phyloP scores from a whole-genome alignment of 371 early-diverging fungal species.

The Blakeslea trispora region DNA sequence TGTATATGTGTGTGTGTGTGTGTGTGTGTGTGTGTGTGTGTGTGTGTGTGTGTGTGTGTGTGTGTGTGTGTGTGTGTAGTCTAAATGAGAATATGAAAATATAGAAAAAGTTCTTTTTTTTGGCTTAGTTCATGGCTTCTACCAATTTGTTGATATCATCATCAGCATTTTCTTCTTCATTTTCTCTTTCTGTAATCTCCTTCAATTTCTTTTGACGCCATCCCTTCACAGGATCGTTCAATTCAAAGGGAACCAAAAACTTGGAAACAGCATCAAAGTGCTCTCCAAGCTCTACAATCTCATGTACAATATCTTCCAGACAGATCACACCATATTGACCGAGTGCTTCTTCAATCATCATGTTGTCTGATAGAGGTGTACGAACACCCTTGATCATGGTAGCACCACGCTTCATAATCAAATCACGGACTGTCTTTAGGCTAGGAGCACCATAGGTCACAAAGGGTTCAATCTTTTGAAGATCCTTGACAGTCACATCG shows the following conservation, averaged over 20 bases:
- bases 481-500: constrained; percentile 93
- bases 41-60: too few relatives aligned
- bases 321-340: constrained; percentile 96
- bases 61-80: too few relatives aligned
- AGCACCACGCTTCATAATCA: constrained; percentile 99
- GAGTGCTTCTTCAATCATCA: constrained; percentile 91
- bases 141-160: constrained; percentile 94
- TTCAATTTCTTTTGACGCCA: constrained; percentile 93
- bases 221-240: constrained; percentile 96
- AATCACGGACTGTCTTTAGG: constrained; percentile 97
- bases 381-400: constrained; percentile 93
- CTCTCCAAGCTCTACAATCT: constrained; percentile 95
- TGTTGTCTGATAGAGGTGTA: constrained; percentile 95
- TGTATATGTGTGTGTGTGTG: too few relatives aligned
- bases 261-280: constrained; percentile 78
- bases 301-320: constrained; percentile 98
- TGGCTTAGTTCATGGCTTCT: constrained; percentile 98
- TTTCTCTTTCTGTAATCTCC: constrained; percentile 92
- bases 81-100: too few relatives aligned
- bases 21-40: too few relatives aligned
- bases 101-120: too few relatives aligned
- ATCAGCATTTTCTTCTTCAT: constrained; percentile 95
- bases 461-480: constrained; percentile 95
- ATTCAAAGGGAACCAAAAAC: constrained; percentile 98
- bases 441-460: constrained; percentile 95